Conservation (phyloP, 306 rosid genomes). For the Begonia peltatifolia region DNA sequence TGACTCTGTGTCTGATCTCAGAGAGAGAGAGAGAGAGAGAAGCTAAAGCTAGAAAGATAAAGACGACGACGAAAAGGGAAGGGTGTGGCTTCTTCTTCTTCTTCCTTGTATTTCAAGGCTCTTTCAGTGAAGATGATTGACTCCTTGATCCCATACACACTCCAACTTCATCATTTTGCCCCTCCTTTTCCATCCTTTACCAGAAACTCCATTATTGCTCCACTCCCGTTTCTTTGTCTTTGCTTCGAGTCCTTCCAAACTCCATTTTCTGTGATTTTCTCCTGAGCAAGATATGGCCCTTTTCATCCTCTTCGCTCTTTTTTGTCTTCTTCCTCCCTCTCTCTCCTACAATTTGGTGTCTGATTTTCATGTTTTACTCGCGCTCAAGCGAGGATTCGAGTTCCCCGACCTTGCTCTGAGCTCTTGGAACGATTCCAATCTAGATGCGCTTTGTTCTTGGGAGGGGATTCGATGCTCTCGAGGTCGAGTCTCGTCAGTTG, state of each 20-base stretch:
- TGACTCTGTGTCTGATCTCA: constrained; percentile 5
- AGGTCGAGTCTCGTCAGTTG: constrained; percentile 40
- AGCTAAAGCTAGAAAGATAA: constrained; percentile 18
- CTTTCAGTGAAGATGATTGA: constrained; percentile 55
- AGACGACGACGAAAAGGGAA: constrained; percentile 24
- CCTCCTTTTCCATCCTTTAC: constrained; percentile 33
- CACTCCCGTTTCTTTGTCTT: constrained; percentile 26
- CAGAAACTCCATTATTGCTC: constrained; percentile 20
- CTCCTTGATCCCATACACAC: constrained; percentile 34
- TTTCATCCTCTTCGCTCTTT: constrained; percentile 30
- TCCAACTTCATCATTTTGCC: constrained; percentile 49
- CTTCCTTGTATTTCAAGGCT: constrained; percentile 74
- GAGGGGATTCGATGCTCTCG: constrained; percentile 49
- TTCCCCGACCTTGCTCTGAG: constrained; percentile 37
- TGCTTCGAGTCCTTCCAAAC: constrained; percentile 35
- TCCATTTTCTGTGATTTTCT: constrained; percentile 24
- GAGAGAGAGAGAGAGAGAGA: constrained; percentile 30
- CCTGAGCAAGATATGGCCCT: constrained; percentile 32
- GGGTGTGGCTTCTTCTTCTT: constrained; percentile 36
- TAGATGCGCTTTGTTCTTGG: constrained; percentile 57
- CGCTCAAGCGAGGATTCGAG: constrained; percentile 46
- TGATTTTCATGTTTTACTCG: constrained; percentile 46
- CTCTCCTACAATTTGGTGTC: constrained; percentile 40
- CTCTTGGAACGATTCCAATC: constrained; percentile 51
- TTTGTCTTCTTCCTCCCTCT: constrained; percentile 39